phyloP scores from a whole-genome alignment of 2,329 filamentous ascomycete genomes.

The Xylariaceae sp. region DNA sequence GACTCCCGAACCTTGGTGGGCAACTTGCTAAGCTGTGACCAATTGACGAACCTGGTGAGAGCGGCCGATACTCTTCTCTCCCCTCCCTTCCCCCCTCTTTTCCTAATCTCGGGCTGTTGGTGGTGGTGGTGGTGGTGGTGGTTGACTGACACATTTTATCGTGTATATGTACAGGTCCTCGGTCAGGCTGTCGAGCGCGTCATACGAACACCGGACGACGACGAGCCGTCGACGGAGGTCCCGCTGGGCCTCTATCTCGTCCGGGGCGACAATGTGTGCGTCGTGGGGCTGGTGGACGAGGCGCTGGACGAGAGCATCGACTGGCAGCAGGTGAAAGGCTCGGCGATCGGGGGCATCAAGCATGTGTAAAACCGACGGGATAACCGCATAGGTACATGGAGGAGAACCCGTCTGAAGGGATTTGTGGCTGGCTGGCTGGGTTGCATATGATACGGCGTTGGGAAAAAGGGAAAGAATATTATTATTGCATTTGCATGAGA shows the following conservation, averaged over 20 bases:
- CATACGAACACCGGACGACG: slow-evolving; percentile 82
- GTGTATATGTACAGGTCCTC: slow-evolving; percentile 61
- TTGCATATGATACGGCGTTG: slow-evolving; percentile 38
- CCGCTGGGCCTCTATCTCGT: slow-evolving; percentile 89
- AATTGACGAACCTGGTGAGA: slow-evolving; percentile 84
- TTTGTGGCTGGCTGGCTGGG: neutral
- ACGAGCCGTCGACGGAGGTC: slow-evolving; percentile 77
- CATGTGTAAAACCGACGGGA: slow-evolving; percentile 57
- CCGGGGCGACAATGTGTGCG: slow-evolving; percentile 89
- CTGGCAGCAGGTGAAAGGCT: slow-evolving; percentile 87
- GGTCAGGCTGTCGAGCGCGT: slow-evolving; percentile 84
- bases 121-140: no score
- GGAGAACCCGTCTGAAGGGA: slow-evolving; percentile 1
- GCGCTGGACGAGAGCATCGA: slow-evolving; percentile 86
- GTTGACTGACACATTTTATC: neutral
- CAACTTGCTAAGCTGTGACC: slow-evolving; percentile 81
- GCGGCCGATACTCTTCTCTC: slow-evolving; percentile 3
- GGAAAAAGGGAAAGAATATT: slow-evolving; percentile 17
- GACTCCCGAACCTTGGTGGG: slow-evolving; percentile 88
- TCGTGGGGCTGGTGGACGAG: slow-evolving; percentile 89
- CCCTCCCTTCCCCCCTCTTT: neutral
- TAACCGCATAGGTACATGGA: neutral
- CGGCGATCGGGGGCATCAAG: slow-evolving; percentile 82
- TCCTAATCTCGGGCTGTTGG: no score
- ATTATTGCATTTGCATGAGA: slow-evolving; percentile 25